These are phyloP conservation scores for Fomitopsis palustris DNA, from an alignment of 1,284 basidiomycete species.

Conservation along the genomic window DNA sequence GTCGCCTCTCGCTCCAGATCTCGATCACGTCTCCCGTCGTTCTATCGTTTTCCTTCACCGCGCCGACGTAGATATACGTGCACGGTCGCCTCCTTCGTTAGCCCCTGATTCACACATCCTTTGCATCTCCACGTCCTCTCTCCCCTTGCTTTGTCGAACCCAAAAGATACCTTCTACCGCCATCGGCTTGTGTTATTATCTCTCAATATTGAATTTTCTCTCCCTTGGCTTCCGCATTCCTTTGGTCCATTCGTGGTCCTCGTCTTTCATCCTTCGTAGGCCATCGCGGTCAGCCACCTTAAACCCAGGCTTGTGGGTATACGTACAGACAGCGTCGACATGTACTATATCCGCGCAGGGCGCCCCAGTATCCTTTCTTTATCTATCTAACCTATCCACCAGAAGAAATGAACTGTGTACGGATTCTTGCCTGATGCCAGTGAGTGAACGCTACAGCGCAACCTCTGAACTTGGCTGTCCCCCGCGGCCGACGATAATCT, in stretches of 20 bases:
- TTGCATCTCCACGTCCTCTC: neutral
- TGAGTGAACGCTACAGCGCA: too few species aligned
- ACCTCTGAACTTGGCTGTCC: neutral
- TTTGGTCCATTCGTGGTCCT: neutral
- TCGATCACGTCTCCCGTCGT: conserved; percentile 12
- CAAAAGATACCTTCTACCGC: conserved; percentile 11
- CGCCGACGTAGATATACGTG: conserved; percentile 13
- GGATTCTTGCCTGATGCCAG: too few species aligned
- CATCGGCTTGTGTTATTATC: conserved; percentile 23
- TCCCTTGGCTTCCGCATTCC: conserved; percentile 1
- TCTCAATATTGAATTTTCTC: conserved; percentile 11
- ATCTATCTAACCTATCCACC: conserved; percentile 1
- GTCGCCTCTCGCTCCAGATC: conserved; percentile 5
- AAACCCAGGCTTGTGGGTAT: conserved; percentile 18
- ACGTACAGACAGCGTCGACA: conserved; percentile 18
- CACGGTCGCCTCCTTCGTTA: conserved; percentile 16
- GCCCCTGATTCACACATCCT: conserved; percentile 16
- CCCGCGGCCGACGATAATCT: neutral
- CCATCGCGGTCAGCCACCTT: conserved; percentile 12
- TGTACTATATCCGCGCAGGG: conserved; percentile 26
- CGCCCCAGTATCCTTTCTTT: conserved; percentile 15
- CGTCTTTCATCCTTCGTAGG: conserved; percentile 4
- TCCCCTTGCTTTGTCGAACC: conserved; percentile 17
- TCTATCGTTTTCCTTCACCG: conserved; percentile 6
- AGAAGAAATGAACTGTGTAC: too few species aligned